Percentiles rank a stretch among this genome's conserved stretches.
Evolutionary conservation across 176 grass and related monocot genomes (phyloP).

Genomic region (Ampelocalamus luodianensis): DNA sequence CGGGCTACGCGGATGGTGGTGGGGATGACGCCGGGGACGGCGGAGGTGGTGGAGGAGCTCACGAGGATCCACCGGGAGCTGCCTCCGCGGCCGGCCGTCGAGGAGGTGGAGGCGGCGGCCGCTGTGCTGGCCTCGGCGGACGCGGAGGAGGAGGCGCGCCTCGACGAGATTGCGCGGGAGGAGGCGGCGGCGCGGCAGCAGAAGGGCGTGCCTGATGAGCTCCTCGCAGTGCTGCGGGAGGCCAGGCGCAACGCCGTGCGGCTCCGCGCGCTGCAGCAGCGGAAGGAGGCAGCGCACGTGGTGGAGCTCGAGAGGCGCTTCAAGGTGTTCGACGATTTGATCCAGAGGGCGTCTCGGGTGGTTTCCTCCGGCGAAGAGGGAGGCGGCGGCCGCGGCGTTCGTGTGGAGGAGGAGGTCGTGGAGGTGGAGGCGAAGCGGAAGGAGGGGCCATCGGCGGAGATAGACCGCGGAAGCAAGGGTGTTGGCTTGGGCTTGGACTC

Average conservation of each 20-base stretch:
- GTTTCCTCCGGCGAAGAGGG: conserved; percentile 36
- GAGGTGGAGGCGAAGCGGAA: conserved; percentile 43
- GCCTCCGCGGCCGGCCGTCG: conserved; percentile 68
- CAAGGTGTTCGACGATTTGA: conserved; percentile 77
- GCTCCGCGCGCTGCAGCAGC: conserved; percentile 65
- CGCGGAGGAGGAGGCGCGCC: conserved; percentile 65
- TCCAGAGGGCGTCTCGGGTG: conserved; percentile 74
- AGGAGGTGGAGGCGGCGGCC: conserved; percentile 78
- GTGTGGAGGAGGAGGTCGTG: conserved; percentile 19
- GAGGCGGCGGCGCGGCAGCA: conserved; percentile 39
- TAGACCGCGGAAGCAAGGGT: conserved; percentile 45
- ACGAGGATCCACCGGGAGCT: conserved; percentile 71
- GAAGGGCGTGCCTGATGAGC: conserved; percentile 57
- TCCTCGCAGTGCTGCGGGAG: conserved; percentile 72
- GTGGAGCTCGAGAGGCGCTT: conserved; percentile 76
- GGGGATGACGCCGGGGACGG: conserved; percentile 36
- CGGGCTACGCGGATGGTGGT: conserved; percentile 21
- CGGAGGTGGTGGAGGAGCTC: conserved; percentile 69
- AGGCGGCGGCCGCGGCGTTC: neutral
- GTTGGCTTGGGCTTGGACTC: conserved; percentile 21
- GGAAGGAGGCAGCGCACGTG: conserved; percentile 80
- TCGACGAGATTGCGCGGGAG: conserved; percentile 55
- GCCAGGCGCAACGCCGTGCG: conserved; percentile 64
- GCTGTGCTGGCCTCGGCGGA: conserved; percentile 66
- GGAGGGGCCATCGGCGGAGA: conserved; percentile 27